Evolutionary conservation across 2,329 filamentous ascomycete species (phyloP).

Genomic region (Botrytis aclada): DNA sequence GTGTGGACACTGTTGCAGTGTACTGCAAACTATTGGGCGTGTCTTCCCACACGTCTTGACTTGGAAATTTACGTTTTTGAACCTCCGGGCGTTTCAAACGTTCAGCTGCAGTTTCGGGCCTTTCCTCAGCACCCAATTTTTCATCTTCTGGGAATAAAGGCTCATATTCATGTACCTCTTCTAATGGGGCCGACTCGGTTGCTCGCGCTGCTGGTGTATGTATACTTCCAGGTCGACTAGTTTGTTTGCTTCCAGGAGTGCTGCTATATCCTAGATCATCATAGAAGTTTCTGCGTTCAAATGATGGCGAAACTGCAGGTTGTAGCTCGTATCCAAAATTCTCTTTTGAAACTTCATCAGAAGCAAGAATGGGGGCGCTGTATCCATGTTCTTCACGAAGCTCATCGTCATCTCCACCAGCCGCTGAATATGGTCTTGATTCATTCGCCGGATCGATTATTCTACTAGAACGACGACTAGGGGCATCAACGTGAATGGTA

Average conservation of each 20-base stretch:
- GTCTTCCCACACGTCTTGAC: slow-evolving; percentile 97
- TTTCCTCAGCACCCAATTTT: slow-evolving; percentile 47
- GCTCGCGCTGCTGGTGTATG: slow-evolving; percentile 48
- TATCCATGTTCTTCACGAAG: slow-evolving; percentile 60
- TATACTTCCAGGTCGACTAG: slow-evolving; percentile 61
- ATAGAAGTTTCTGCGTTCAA: slow-evolving; percentile 61
- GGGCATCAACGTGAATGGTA: slow-evolving; percentile 77
- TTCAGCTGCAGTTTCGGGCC: slow-evolving; percentile 50
- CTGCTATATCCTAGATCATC: slow-evolving; percentile 52
- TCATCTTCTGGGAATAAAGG: slow-evolving; percentile 84
- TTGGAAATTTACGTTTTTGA: slow-evolving; percentile 75
- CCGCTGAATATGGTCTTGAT: slow-evolving; percentile 45
- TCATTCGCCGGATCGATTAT: slow-evolving; percentile 46
- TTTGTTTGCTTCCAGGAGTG: slow-evolving; percentile 45
- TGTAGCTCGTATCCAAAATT: slow-evolving; percentile 65
- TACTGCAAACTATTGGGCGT: slow-evolving; percentile 79
- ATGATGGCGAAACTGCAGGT: slow-evolving; percentile 76
- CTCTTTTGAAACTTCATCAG: slow-evolving; percentile 80
- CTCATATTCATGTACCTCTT: slow-evolving; percentile 91
- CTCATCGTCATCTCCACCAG: slow-evolving; percentile 44
- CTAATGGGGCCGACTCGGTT: slow-evolving; percentile 65
- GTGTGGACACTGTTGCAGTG: slow-evolving; percentile 79
- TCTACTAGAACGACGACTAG: slow-evolving; percentile 45
- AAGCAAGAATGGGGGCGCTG: slow-evolving; percentile 77
- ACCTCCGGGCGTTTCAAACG: slow-evolving; percentile 53